Evolutionary conservation across 2,329 filamentous ascomycete species (phyloP).

Genomic region (Neonectria faginata): DNA sequence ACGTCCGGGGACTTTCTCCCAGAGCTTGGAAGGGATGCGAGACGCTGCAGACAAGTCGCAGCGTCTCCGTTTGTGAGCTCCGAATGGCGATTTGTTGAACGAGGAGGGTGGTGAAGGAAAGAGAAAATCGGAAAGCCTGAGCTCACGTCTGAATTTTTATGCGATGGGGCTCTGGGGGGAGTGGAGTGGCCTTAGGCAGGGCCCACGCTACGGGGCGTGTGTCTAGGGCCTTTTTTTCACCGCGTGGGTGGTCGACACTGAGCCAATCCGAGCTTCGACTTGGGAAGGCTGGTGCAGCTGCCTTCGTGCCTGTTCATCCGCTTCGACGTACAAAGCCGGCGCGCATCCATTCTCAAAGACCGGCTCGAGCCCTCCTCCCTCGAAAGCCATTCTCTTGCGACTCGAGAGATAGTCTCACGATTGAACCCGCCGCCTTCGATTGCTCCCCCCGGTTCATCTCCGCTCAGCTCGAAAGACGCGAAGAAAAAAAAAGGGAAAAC

Average conservation of each 20-base stretch:
- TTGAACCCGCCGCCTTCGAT: background rate
- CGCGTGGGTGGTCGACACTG: slow-evolving; percentile 16
- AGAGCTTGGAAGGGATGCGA: slow-evolving; percentile 74
- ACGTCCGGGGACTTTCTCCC: slow-evolving; percentile 99
- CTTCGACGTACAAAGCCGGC: slow-evolving; percentile 39
- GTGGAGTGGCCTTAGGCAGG: slow-evolving; percentile 33
- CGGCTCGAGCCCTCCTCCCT: background rate
- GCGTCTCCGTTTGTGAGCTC: slow-evolving; percentile 92
- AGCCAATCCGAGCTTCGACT: slow-evolving; percentile 45
- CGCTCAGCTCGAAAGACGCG: slow-evolving; percentile 10
- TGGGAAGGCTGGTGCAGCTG: slow-evolving; percentile 45
- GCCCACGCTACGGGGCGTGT: slow-evolving; percentile 18
- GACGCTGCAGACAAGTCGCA: slow-evolving; percentile 43
- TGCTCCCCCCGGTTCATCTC: background rate
- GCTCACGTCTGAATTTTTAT: slow-evolving; percentile 44
- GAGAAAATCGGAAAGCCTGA: slow-evolving; percentile 38
- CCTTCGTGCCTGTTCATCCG: slow-evolving; percentile 45
- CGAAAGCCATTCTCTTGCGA: background rate
- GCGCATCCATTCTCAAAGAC: slow-evolving; percentile 30
- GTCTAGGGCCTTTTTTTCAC: slow-evolving; percentile 34
- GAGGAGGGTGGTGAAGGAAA: slow-evolving; percentile 74
- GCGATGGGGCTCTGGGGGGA: slow-evolving; percentile 36
- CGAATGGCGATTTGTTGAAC: slow-evolving; percentile 99
- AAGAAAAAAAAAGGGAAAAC: slow-evolving; percentile 11
- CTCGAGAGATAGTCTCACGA: background rate